Conservation (phyloP, 2,329 filamentous ascomycete genomes). For the Pseudohalonectria lignicola region DNA sequence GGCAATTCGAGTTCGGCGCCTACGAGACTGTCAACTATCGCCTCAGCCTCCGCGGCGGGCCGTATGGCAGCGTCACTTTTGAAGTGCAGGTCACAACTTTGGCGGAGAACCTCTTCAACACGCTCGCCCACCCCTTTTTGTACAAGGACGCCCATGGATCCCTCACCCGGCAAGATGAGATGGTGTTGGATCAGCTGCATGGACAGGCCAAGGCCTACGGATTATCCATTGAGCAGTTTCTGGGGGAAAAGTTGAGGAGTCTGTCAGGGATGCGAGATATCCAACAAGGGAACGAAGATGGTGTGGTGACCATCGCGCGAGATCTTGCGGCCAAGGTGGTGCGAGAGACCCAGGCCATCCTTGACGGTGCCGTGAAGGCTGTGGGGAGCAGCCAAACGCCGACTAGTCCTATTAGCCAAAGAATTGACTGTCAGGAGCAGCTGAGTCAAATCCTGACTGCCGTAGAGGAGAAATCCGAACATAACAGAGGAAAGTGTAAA, state of each 20-base stretch:
- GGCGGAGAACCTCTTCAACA: constrained; percentile 7
- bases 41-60: constrained; percentile 1
- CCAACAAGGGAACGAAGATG: not conserved
- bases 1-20: constrained; percentile 5
- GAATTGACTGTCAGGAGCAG: not conserved
- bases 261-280: not conserved
- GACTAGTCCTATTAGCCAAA: not conserved
- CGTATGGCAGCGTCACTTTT: constrained; percentile 5
- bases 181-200: constrained; percentile 6
- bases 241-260: constrained; percentile 2
- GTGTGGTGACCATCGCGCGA: not conserved
- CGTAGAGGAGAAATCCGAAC: too few relatives aligned
- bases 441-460: not conserved
- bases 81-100: constrained; percentile 8
- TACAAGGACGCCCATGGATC: constrained; percentile 3
- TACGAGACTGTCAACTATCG: constrained; percentile 6
- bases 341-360: not conserved
- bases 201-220: constrained; percentile 4
- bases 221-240: constrained; percentile 3
- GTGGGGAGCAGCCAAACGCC: not conserved
- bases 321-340: not conserved
- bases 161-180: constrained; percentile 6
- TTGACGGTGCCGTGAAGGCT: not conserved
- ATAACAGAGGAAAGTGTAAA: too few relatives aligned
- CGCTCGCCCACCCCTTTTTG: constrained; percentile 5